Base-by-base conservation (phyloP, 352 stramenopile genomes). In the Globisporangium acanthophoron region DNA sequence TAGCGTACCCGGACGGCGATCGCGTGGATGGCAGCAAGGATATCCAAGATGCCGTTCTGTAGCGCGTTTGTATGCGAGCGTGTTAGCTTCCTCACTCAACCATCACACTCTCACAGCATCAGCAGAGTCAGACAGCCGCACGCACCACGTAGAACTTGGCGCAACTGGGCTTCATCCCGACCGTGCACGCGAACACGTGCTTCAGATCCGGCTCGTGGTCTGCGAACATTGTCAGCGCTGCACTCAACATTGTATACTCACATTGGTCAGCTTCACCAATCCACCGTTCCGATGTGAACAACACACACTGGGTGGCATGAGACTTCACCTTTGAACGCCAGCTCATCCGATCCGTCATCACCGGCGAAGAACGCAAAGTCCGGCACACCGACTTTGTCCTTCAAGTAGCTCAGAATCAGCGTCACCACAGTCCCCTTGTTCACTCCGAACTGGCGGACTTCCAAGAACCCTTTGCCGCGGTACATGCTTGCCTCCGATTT, bases 301-400 rank as follows among this genome's bases (percentile, higher is more conserved):
- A 35, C n/a, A 16, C n/a, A 24, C n/a, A 29, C 3, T 7, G 15
- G 11, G 0, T 8, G 52, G 20, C 12, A 13, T 13, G 37, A 6
- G 11, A 6, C 37, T 9, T 5, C 9, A 92, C 83, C 76, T 73
- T 74, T 70, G 59, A 89, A 88, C 4, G 83, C 75, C 29, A 89
- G 80, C 65, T 99, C 97, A 62, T 99, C 97, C 44, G 95, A 98
- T 39, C 96, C 92, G 62, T 99, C 97, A 70, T 99, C 97, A 33
- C 97, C 97, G n/a, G 98, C 76, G 24, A 92, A 88, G 47, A 99
- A 78, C 0, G 95, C 76, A 77, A 99, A 99, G 43, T 99, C 96
- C 12, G 96, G 75, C 3, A 82, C 69, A 29, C 77, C 64, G 2
- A 87, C 62, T 33, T 76, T 68, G 11, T 85, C 73, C 31, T 87